Conservation (phyloP, 371 early-diverging fungal species). For the Paraphysoderma sedebokerense region DNA sequence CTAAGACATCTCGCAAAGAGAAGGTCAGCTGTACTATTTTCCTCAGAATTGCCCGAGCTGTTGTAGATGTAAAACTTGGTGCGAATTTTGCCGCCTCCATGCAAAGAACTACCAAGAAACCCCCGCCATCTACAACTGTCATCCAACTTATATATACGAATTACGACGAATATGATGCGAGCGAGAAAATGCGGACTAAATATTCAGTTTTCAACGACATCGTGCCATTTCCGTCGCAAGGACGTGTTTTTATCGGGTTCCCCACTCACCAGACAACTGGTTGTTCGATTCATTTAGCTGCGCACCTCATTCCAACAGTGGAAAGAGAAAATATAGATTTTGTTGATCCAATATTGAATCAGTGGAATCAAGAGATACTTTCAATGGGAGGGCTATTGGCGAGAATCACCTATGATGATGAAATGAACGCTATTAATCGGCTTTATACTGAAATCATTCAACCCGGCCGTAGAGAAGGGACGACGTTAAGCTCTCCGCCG, state of each 20-base stretch:
- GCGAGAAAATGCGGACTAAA: slow-evolving; percentile 8
- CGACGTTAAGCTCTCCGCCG: too few relatives aligned
- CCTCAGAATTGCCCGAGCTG: slow-evolving; percentile 45
- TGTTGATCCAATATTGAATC: slow-evolving; percentile 59
- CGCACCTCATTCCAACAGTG: slow-evolving; percentile 60
- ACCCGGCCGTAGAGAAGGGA: neutral
- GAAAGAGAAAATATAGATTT: slow-evolving; percentile 85
- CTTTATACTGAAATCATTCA: slow-evolving; percentile 6
- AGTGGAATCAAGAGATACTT: slow-evolving; percentile 73
- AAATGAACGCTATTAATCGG: slow-evolving; percentile 24
- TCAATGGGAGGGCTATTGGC: slow-evolving; percentile 51
- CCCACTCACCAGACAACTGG: slow-evolving; percentile 86
- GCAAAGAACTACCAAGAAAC: slow-evolving; percentile 81
- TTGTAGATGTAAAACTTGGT: slow-evolving; percentile 33
- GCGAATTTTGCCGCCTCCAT: slow-evolving; percentile 47
- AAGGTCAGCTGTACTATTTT: slow-evolving; percentile 29
- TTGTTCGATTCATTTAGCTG: slow-evolving; percentile 61
- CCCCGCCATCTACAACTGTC: slow-evolving; percentile 52
- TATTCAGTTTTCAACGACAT: slow-evolving; percentile 47
- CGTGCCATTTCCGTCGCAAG: slow-evolving; percentile 55
- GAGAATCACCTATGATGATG: slow-evolving; percentile 61
- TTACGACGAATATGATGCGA: slow-evolving; percentile 54
- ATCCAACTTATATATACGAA: slow-evolving; percentile 55
- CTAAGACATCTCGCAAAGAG: neutral
- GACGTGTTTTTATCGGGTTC: slow-evolving; percentile 76